Percentiles rank a stretch among this genome's conserved stretches.
These are phyloP conservation scores for Dothiorella sarmentorum DNA, from an alignment of 2,329 filamentous ascomycete species.

Conservation along the genomic window DNA sequence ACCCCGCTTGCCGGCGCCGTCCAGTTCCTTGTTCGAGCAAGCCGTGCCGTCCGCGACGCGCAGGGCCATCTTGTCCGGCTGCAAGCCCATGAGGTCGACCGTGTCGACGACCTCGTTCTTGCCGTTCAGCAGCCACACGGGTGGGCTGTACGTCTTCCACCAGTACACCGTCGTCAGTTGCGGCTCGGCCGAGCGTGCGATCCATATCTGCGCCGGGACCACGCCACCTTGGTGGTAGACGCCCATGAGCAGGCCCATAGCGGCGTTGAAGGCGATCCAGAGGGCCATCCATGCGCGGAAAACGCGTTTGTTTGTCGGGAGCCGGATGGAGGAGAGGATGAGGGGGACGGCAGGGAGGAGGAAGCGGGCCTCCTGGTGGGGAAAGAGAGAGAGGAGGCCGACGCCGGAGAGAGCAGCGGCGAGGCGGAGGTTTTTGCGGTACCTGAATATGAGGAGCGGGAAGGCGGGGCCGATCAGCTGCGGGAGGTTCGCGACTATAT, in stretches of 20 bases:
- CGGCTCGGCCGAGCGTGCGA: slow-evolving; percentile 63
- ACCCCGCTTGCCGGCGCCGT: slow-evolving; percentile 45
- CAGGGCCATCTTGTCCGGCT: slow-evolving; percentile 57
- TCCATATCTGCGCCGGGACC: slow-evolving; percentile 70
- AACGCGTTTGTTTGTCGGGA: slow-evolving; percentile 53
- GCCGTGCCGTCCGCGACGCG: slow-evolving; percentile 59
- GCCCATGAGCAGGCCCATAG: slow-evolving; percentile 72
- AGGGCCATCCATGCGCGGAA: slow-evolving; percentile 50
- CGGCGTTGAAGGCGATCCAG: slow-evolving; percentile 69
- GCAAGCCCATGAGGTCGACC: slow-evolving; percentile 70
- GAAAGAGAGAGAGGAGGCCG: slow-evolving; percentile 67
- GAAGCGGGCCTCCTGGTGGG: slow-evolving; percentile 78
- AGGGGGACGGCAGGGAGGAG: slow-evolving; percentile 71
- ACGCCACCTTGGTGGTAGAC: slow-evolving; percentile 77
- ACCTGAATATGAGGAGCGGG: slow-evolving; percentile 45
- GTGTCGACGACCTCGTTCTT: slow-evolving; percentile 71
- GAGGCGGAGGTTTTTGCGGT: slow-evolving; percentile 58
- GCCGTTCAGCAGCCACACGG: slow-evolving; percentile 74
- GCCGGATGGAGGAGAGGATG: slow-evolving; percentile 68
- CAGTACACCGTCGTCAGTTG: slow-evolving; percentile 57
- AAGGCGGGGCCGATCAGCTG: slow-evolving; percentile 52
- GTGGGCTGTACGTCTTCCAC: slow-evolving; percentile 86
- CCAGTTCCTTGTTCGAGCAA: slow-evolving; percentile 52
- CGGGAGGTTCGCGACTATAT: slow-evolving; percentile 50
- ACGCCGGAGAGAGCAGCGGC: slow-evolving; percentile 73